Evolutionary conservation across 805 yeast genomes (phyloP), one percentile per base, ranked within the genome.

Genomic region (Naumovozyma baii): DNA sequence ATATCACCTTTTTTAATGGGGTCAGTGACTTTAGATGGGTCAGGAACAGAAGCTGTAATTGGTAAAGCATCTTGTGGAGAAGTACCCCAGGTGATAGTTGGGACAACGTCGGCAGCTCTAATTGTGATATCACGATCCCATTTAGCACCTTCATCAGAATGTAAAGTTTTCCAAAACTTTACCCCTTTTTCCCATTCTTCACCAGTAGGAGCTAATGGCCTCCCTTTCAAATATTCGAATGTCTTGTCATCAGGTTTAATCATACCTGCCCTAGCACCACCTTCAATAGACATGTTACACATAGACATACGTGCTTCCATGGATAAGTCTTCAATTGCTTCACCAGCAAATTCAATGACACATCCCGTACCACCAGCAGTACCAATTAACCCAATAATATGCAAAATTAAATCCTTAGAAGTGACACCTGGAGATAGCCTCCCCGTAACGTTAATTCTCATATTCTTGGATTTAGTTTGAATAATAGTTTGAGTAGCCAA

Each of bases 251-350:
- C 98, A 8, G 98, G 98, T 49, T 81, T 83, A 61, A 92, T 90
- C 96, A 92, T 86, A 67, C 98, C 98, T 19, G 98, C 97, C 69
- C 98, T 81, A 14, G 98, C 98, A 68, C 98, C 98, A 44, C 83
- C 98, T 69, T 92, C 98, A 57, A 92, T 90, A 34, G 97, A 80
- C 98, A 92, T 92, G 64, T 92, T 92, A 74, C 98, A 92, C 71
- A 92, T 92, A 39, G 97, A 87, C 98, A 92, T 92, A 67, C 98
- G 78, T 9, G 97, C 96, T 67, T 92, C 98, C 87, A 92, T 86
- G 25, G 94, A 76, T 46, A 92, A 73, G 47, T 73, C 76, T 64
- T 83, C 85, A 54, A 92, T 88, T 41, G 97, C 96, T 51, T 80
- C 76, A 63, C 98, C 98, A 36, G 94, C 92, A 66, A 90, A 92